Evolutionary conservation across 2,329 filamentous ascomycete genomes (phyloP).

Genomic region (Diaporthe amygdali): DNA sequence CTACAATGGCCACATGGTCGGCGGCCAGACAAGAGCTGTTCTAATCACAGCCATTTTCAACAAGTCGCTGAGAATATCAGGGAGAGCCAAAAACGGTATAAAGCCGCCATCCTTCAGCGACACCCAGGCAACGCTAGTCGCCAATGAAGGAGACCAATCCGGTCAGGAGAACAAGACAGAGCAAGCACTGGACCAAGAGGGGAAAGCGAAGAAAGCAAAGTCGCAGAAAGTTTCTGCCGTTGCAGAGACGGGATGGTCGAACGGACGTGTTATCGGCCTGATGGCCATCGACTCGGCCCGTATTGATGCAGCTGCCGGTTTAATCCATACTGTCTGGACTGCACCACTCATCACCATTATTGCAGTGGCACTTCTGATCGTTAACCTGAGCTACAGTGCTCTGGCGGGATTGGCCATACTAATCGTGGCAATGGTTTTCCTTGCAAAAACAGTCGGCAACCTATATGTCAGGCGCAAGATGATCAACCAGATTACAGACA

Average conservation of each 20-base stretch:
- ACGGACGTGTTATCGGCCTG: constrained; percentile 87
- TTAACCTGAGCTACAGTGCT: constrained; percentile 91
- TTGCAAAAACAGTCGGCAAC: constrained; percentile 77
- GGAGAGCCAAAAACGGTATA: constrained; percentile 83
- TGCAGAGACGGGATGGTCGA: constrained; percentile 80
- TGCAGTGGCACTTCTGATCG: constrained; percentile 77
- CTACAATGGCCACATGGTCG: constrained; percentile 90
- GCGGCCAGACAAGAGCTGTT: constrained; percentile 80
- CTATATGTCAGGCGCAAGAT: constrained; percentile 75
- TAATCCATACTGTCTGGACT: constrained; percentile 93
- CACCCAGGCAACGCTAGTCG: constrained; percentile 26
- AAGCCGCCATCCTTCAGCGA: constrained; percentile 86
- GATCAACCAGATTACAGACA: constrained; percentile 95
- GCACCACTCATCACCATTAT: constrained; percentile 79
- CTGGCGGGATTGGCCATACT: constrained; percentile 88
- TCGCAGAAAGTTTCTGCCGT: constrained; percentile 41
- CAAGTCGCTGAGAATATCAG: constrained; percentile 89
- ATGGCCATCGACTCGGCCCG: constrained; percentile 97
- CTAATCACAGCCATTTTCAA: constrained; percentile 89
- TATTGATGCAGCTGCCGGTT: constrained; percentile 82
- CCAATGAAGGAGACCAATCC: constrained; percentile 46
- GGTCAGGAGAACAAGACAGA: constrained; percentile 44
- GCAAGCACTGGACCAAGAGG: constrained; percentile 49
- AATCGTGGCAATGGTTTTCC: constrained; percentile 75
- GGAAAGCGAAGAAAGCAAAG: constrained; percentile 33